Conservation (phyloP, 306 rosid genomes). For the Quercus suber region DNA sequence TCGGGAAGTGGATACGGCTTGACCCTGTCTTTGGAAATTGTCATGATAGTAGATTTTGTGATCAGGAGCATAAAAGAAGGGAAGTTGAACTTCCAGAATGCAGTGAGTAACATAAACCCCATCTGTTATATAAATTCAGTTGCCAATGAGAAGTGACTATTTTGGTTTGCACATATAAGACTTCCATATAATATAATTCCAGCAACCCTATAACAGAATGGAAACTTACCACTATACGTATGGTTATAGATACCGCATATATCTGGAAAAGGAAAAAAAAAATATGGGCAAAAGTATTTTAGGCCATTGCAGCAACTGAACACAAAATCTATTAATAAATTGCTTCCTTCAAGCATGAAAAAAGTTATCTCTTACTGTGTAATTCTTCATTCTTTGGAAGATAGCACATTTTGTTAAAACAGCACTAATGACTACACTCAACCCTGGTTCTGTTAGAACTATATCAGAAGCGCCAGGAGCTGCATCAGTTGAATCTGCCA, state of each 20-base stretch:
- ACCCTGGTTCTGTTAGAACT: constrained; percentile 75
- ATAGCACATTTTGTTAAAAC: constrained; percentile 75
- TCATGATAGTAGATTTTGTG: constrained; percentile 48
- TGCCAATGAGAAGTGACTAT: constrained; percentile 16
- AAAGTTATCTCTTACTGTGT: constrained; percentile 41
- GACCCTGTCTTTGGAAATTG: constrained; percentile 75
- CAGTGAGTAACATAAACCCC: constrained; percentile 57
- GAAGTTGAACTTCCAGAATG: constrained; percentile 63
- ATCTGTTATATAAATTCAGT: constrained; percentile 33
- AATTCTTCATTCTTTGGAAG: constrained; percentile 76
- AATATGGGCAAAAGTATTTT: neutral
- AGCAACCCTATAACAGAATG: too few relatives aligned
- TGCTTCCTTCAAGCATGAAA: neutral
- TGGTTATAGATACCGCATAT: constrained; percentile 79
- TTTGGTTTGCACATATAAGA: neutral
- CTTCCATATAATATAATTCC: too few relatives aligned
- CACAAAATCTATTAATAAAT: constrained; percentile 7
- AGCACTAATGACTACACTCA: constrained; percentile 76
- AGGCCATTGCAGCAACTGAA: neutral
- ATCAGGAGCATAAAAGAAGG: constrained; percentile 80
- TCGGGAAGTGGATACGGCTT: constrained; percentile 71
- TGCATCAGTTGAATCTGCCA: constrained; percentile 75
- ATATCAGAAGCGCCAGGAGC: constrained; percentile 77
- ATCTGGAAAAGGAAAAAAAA: constrained; percentile 32
- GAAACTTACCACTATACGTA: constrained; percentile 70